Evolutionary conservation across 2,329 filamentous ascomycete genomes (phyloP), one percentile per base, ranked within the genome.

Genomic region (Botrytis aclada): DNA sequence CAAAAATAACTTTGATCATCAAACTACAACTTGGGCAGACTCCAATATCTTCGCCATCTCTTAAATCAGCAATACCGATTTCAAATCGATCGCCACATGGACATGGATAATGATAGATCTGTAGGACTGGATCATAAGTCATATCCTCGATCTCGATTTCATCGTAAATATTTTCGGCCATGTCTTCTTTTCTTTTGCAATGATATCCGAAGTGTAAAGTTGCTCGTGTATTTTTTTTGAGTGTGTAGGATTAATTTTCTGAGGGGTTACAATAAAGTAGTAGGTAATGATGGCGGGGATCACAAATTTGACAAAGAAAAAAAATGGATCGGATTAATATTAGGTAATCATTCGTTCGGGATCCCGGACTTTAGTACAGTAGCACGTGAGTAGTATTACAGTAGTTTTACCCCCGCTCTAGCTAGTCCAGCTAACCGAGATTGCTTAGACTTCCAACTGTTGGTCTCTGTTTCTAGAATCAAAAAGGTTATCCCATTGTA

Each of bases 61-160:
- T 88, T 79, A 99, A 85, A 82, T 98, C 95, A 72, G 87, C 89
- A 72, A 98, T 89, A 32, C 88, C 88, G 80, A 96, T 98, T 84
- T 98, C 93, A 84, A 99, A 99, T 74, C 93, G 89, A 84, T 99
- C 96, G 85, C 96, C 96, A 83, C 96, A 99, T 1, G 96, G 96
- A 82, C 96, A 99, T 22, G 96, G 96, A 82, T 97, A 97, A 84
- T 95, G 92, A 85, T 97, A 99, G 78, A 97, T 91, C 82, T 97
- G 92, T 58, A 94, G 88, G 6, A 87, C 86, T 64, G 90, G 85
- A 83, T 98, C 94, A 82, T 89, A 98, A 80, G 93, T 96, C 94
- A 98, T 97, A 84, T 99, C 96, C 83, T 98, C 95, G 85, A 98
- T 98, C 82, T 98, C 95, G 83, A 98, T 95, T 83, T 98, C 95